A percentile compares a stretch with the other conserved stretches of the same genome.
These are phyloP conservation scores for Hyphodiscus sp. DNA, from an alignment of 2,329 filamentous ascomycete genomes.

Conservation along the genomic window DNA sequence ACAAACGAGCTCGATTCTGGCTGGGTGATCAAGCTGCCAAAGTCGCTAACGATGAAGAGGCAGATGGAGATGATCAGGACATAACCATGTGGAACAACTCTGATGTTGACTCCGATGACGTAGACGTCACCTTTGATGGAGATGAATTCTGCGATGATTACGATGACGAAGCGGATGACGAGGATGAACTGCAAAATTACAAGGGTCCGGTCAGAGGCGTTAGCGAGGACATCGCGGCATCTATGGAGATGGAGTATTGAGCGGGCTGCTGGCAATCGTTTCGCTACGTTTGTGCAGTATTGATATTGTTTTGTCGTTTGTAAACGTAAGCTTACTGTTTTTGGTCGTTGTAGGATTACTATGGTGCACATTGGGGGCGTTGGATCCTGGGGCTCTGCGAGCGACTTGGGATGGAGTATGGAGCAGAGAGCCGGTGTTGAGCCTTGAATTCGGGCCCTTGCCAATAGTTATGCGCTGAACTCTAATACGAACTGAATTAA, in stretches of 20 bases:
- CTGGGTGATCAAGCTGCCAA: conserved; percentile 58
- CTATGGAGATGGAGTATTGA: conserved; percentile 52
- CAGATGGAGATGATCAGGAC: conserved; percentile 35
- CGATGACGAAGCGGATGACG: conserved; percentile 30
- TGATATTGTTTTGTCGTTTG: not conserved
- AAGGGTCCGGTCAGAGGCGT: conserved; percentile 45
- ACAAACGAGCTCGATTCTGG: conserved; percentile 85
- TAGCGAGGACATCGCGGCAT: conserved; percentile 56
- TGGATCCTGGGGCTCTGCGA: conserved; percentile 16
- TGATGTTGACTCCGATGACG: conserved; percentile 38
- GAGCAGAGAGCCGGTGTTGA: not conserved
- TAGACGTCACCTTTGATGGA: conserved; percentile 43
- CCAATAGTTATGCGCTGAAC: not conserved
- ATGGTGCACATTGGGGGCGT: conserved; percentile 7
- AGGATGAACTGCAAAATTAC: conserved; percentile 34
- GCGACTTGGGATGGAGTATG: conserved; percentile 19
- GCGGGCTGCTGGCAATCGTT: conserved; percentile 11
- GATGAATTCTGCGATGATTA: conserved; percentile 37
- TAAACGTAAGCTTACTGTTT: not conserved
- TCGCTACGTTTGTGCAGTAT: not conserved
- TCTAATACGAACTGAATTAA: not conserved
- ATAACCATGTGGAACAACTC: conserved; percentile 32
- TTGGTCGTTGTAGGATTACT: conserved; percentile 14
- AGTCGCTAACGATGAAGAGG: conserved; percentile 35
- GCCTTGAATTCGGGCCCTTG: not conserved